Evolutionary conservation across 1,284 basidiomycete species (phyloP).

Genomic region (Ceratobasidium theobromae): DNA sequence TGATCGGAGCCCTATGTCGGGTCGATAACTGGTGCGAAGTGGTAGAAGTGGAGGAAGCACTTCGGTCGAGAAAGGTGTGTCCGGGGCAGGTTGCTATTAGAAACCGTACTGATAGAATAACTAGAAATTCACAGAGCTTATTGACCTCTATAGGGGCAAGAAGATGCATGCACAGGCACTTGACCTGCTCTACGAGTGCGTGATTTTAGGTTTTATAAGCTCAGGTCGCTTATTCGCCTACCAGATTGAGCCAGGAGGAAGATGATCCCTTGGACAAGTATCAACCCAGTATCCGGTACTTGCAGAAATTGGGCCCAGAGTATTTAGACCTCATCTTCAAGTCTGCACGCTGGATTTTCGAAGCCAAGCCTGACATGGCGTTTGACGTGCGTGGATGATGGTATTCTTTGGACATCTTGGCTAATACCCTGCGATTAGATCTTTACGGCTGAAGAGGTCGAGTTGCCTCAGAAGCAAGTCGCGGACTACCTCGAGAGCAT

Average conservation of each 20-base stretch:
- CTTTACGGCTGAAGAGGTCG: constrained; percentile 92
- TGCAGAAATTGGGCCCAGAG: constrained; percentile 86
- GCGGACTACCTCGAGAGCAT: constrained; percentile 76
- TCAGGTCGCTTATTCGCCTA: background rate
- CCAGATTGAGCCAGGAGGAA: constrained; percentile 77
- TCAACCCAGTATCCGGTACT: constrained; percentile 81
- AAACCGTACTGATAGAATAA: background rate
- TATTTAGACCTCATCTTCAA: constrained; percentile 79
- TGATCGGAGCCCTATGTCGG: constrained; percentile 87
- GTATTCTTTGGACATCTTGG: background rate
- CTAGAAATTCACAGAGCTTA: constrained; percentile 88
- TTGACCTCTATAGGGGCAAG: constrained; percentile 91
- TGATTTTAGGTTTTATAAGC: background rate
- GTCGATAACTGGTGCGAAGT: constrained; percentile 98
- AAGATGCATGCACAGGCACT: constrained; percentile 93
- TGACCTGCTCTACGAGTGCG: constrained; percentile 75
- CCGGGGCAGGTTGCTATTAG: background rate
- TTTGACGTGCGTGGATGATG: constrained; percentile 59
- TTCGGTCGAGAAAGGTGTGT: constrained; percentile 74
- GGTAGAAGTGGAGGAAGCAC: constrained; percentile 86
- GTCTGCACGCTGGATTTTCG: constrained; percentile 82
- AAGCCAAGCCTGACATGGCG: constrained; percentile 67
- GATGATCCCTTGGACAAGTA: constrained; percentile 78
- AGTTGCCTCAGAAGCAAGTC: constrained; percentile 76
- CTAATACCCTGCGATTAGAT: constrained; percentile 55